phyloP scores from a whole-genome alignment of 768 basidiomycete genomes.

The Pulveroboletus sp. region DNA sequence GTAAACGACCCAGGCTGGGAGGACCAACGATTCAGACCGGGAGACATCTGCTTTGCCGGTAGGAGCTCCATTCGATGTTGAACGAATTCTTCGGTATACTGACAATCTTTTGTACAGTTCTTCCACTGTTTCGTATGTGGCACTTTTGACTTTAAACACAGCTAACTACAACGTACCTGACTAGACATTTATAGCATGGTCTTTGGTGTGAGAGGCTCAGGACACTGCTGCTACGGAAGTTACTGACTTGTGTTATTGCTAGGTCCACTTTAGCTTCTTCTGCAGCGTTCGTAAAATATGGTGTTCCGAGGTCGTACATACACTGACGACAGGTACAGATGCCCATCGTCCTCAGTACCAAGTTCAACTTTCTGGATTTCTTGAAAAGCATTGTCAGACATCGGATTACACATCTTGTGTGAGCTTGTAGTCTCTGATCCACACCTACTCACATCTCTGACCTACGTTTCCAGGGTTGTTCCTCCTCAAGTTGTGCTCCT shows the following conservation, averaged over 20 bases:
- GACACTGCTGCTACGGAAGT: not conserved
- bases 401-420: constrained; percentile 43
- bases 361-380: constrained; percentile 42
- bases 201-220: constrained; percentile 41
- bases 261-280: constrained; percentile 58
- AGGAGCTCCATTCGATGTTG: constrained; percentile 5
- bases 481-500: constrained; percentile 46
- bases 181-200: constrained; percentile 66
- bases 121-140: constrained; percentile 57
- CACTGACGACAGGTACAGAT: constrained; percentile 35
- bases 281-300: constrained; percentile 41
- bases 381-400: constrained; percentile 44
- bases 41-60: constrained; percentile 61
- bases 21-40: constrained; percentile 50
- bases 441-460: not conserved
- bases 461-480: constrained; percentile 31
- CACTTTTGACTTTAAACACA: not conserved
- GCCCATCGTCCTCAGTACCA: constrained; percentile 42
- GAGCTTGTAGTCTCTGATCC: constrained; percentile 9
- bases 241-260: constrained; percentile 24
- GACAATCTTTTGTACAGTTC: constrained; percentile 33
- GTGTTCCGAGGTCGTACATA: not conserved
- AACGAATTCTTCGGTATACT: not conserved
- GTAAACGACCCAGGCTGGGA: constrained; percentile 43
- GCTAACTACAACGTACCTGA: not conserved